Conservation (phyloP, 345 rosid genomes). For the Laguncularia racemosa region DNA sequence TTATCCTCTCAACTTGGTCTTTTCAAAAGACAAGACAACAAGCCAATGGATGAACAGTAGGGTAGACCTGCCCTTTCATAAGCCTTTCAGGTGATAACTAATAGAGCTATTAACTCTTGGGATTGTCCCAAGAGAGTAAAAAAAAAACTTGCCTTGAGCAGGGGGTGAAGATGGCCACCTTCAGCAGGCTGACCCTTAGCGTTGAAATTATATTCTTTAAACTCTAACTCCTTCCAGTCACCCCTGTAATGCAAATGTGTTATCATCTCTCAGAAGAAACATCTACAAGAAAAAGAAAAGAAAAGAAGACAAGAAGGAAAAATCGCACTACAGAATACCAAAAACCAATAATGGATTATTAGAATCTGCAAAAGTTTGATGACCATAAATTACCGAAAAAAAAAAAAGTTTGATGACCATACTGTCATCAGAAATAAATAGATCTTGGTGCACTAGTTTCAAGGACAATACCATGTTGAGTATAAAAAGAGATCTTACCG, state of each 20-base stretch:
- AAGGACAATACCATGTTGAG: too few species aligned
- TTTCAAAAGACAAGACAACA: too few species aligned
- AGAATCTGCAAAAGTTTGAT: too few species aligned
- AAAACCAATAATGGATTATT: too few species aligned
- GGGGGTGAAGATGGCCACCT: constrained; percentile 91
- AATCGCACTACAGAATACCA: background rate
- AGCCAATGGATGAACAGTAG: too few species aligned
- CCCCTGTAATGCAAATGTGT: constrained; percentile 40
- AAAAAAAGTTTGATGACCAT: too few species aligned
- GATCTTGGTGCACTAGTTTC: too few species aligned
- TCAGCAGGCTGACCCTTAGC: constrained; percentile 87
- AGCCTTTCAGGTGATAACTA: background rate
- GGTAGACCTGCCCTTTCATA: too few species aligned
- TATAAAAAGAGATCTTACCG: too few species aligned
- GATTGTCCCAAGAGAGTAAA: background rate
- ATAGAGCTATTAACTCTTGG: background rate
- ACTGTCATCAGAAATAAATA: too few species aligned
- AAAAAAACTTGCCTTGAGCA: constrained; percentile 61
- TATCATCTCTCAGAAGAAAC: background rate
- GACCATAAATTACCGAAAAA: too few species aligned
- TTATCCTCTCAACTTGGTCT: too few species aligned
- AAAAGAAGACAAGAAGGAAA: background rate
- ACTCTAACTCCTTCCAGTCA: constrained; percentile 78
- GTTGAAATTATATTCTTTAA: constrained; percentile 84
- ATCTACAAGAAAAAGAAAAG: background rate